phyloP scores from a whole-genome alignment of 306 rosid genomes.

The Cucurbita ficifolia region DNA sequence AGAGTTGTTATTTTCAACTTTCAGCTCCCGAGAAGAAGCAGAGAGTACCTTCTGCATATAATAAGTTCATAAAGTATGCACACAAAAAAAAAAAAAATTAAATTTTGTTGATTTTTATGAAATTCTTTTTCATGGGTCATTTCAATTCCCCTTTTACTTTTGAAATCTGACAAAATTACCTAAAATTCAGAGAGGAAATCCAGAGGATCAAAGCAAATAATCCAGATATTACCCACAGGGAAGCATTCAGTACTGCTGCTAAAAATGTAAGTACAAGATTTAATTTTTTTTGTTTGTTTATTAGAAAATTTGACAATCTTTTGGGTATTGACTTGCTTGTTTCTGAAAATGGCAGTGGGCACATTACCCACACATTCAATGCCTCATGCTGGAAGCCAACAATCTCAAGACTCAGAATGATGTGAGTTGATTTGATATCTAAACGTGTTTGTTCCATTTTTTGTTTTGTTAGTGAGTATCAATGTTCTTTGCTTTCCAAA shows the following conservation, averaged over 20 bases:
- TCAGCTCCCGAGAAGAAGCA: constrained; percentile 99
- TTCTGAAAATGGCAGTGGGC: constrained; percentile 58
- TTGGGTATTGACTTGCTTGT: constrained; percentile 3
- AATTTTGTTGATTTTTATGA: neutral
- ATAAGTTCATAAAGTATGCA: constrained; percentile 89
- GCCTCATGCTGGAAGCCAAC: constrained; percentile 82
- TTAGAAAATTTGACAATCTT: neutral
- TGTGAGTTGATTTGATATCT: constrained; percentile 23
- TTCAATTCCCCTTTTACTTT: neutral
- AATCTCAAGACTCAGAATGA: constrained; percentile 57
- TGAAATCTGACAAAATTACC: neutral
- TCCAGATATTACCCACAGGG: constrained; percentile 96
- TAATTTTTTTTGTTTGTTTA: neutral
- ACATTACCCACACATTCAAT: constrained; percentile 94
- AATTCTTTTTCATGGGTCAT: neutral
- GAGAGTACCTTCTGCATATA: constrained; percentile 98
- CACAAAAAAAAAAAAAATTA: neutral
- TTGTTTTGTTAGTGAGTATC: no score
- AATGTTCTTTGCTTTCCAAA: no score
- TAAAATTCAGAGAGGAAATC: constrained; percentile 70
- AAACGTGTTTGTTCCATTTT: no score
- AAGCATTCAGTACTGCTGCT: constrained; percentile 97
- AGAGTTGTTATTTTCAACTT: constrained; percentile 56
- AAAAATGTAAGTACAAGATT: constrained; percentile 41
- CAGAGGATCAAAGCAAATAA: constrained; percentile 97